Evolutionary conservation across 2,329 filamentous ascomycete genomes (phyloP), one percentile per base, ranked within the genome.

Genomic region (Diaporthe amygdali): DNA sequence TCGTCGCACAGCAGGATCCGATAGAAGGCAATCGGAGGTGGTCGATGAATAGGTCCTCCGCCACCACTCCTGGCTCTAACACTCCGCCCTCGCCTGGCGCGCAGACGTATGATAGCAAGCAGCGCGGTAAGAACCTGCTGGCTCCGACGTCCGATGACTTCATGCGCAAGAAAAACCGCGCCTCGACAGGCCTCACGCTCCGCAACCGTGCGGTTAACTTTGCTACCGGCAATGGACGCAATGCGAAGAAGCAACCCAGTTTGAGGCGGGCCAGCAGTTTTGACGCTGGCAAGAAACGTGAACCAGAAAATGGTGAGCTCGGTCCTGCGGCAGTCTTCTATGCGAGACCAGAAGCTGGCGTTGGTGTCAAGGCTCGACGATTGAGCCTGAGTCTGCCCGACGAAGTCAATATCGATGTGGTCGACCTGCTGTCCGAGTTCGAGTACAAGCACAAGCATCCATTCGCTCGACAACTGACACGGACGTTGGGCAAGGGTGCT

Each of bases 401-500:
- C 75, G 91, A 94, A 75, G 93, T 94, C 77, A 88, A 87, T 1
- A 91, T 95, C 37, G 91, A 94, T 72, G 87, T 91, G 12, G 91
- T 87, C 32, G 91, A 94, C 66, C 85, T 96, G 5, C 86, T 89
- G 72, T 85, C 87, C 56, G 93, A 95, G 75, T 96, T 91, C 76
- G 90, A 92, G 73, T 92, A 91, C 74, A 86, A 89, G 74, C 92
- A 90, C 81, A 90, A 93, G 75, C 54, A 51, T 6, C 52, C 52
- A 17, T 83, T 96, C 66, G 86, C 93, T 39, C 92, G 93, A 10
- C 90, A 91, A 51, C 89, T 93, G 76, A 91, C 92, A 47, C 94
- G 93, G 82, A 88, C 92, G 72, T 84, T 97, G 8, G 95, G 94
- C 72, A 94, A 93, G 81, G 95, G 95, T 51, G 93, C 93, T 14